Evolutionary conservation across 108 stramenopile species (phyloP).

Genomic region (Skeletonema potamos): DNA sequence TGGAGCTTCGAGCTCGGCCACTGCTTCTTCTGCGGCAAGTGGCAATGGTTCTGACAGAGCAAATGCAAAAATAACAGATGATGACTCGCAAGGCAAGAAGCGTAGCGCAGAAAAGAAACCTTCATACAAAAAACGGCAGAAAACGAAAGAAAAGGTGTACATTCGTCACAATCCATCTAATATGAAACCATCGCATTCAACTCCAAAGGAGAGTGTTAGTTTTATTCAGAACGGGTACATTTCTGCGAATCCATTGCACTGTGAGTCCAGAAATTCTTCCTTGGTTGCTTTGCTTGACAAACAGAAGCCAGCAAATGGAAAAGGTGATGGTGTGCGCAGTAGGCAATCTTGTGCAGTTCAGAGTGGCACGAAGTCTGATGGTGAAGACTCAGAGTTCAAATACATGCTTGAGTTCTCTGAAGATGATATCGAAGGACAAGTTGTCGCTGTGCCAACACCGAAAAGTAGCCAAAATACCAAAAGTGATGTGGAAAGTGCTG

Average conservation of each 20-base stretch:
- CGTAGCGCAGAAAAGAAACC: neutral
- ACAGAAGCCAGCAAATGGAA: neutral
- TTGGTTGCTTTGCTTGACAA: neutral
- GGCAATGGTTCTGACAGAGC: neutral
- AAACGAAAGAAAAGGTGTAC: neutral
- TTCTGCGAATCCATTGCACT: neutral
- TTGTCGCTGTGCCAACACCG: neutral
- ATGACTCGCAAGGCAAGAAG: neutral
- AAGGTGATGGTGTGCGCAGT: neutral
- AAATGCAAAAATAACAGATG: neutral
- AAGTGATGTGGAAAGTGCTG: neutral
- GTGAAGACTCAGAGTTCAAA: neutral
- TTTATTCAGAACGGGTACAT: neutral
- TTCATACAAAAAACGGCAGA: neutral
- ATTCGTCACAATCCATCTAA: neutral
- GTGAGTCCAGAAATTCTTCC: neutral
- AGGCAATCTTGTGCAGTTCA: neutral
- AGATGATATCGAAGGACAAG: neutral
- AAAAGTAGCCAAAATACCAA: neutral
- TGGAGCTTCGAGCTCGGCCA: neutral
- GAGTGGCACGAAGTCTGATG: neutral
- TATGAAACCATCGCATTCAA: neutral
- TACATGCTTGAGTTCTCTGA: neutral
- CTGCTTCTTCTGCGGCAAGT: neutral
- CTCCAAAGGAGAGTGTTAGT: neutral